These are phyloP conservation scores for Peronospora farinosa DNA, from an alignment of 352 stramenopile species.

Conservation along the genomic window DNA sequence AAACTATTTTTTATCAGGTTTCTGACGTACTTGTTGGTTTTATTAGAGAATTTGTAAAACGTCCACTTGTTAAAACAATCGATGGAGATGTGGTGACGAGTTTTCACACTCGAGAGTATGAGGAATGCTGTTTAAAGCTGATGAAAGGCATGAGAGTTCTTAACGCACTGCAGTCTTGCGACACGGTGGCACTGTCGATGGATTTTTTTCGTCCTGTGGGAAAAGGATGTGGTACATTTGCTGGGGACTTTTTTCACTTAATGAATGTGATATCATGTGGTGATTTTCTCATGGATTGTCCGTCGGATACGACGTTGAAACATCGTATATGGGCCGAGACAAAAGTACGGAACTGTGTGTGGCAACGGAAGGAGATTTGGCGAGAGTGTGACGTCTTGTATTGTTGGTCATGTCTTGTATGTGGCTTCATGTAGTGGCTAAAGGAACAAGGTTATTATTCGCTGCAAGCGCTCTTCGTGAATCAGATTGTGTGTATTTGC, in stretches of 20 bases:
- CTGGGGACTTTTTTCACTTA: constrained; percentile 28
- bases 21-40: constrained; percentile 1
- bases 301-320: constrained; percentile 30
- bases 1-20: constrained; percentile 1
- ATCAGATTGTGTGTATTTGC: constrained; percentile 58
- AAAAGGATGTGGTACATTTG: constrained; percentile 1
- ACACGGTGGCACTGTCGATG: constrained; percentile 52
- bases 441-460: constrained; percentile 53
- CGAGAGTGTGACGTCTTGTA: not conserved
- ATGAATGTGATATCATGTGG: constrained; percentile 53
- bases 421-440: constrained; percentile 46
- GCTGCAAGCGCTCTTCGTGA: constrained; percentile 56
- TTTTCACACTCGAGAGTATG: constrained; percentile 48
- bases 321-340: constrained; percentile 42
- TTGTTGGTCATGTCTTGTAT: not conserved
- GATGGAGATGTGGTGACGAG: constrained; percentile 49
- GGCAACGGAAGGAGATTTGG: constrained; percentile 1
- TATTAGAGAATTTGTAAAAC: constrained; percentile 51
- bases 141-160: constrained; percentile 38
- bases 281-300: constrained; percentile 41
- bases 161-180: constrained; percentile 65
- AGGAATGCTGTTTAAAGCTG: constrained; percentile 33
- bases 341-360: constrained; percentile 23
- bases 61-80: constrained; percentile 35
- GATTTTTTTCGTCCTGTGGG: constrained; percentile 23